These are phyloP conservation scores for Raphanus raphanistrum DNA, from an alignment of 345 rosid genomes.

Conservation along the genomic window DNA sequence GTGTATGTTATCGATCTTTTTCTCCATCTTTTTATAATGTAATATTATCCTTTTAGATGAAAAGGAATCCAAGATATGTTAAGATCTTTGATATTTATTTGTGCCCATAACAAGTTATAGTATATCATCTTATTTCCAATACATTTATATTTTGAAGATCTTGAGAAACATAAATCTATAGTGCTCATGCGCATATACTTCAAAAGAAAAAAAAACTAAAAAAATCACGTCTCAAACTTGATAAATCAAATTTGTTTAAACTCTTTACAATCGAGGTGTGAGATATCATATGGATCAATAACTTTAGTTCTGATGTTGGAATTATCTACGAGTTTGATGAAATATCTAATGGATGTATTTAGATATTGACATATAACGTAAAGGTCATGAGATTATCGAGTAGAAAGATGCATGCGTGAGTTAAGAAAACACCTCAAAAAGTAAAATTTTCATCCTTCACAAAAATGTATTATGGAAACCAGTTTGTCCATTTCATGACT, in stretches of 20 bases:
- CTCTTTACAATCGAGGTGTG: neutral
- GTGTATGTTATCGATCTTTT: constrained; percentile 19
- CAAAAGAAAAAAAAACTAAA: too few relatives aligned
- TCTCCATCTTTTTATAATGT: constrained; percentile 19
- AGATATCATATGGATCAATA: neutral
- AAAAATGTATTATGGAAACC: constrained; percentile 17
- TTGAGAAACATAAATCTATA: neutral
- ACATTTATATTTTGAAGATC: constrained; percentile 1
- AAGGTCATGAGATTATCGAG: constrained; percentile 26
- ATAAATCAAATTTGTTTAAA: neutral
- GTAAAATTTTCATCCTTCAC: constrained; percentile 21
- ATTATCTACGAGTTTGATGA: constrained; percentile 13
- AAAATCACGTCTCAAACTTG: neutral
- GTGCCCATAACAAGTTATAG: constrained; percentile 1
- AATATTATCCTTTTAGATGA: constrained; percentile 4
- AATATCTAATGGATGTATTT: constrained; percentile 23
- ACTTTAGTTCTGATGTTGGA: neutral
- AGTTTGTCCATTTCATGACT: constrained; percentile 25
- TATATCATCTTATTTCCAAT: neutral
- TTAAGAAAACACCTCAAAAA: constrained; percentile 34
- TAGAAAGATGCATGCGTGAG: constrained; percentile 34
- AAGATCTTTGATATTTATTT: constrained; percentile 18
- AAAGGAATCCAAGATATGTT: constrained; percentile 15
- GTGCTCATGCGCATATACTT: neutral
- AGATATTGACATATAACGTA: constrained; percentile 38